phyloP scores from a whole-genome alignment of 345 rosid species.

The Abelmoschus esculentus region DNA sequence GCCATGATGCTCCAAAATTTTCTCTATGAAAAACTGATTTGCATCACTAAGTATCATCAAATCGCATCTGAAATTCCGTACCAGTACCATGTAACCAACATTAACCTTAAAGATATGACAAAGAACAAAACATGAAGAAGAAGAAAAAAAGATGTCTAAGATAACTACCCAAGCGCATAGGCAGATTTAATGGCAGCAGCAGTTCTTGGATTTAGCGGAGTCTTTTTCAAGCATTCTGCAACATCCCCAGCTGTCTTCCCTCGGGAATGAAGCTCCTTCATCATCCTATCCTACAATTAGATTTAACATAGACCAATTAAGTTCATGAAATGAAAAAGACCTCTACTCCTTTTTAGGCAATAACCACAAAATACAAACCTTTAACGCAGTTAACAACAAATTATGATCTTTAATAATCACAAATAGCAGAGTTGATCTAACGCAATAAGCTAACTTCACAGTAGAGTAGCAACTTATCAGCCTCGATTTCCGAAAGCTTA shows the following conservation, averaged over 20 bases:
- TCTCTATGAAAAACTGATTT: constrained; percentile 66
- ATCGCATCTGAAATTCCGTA: constrained; percentile 48
- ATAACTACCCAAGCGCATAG: constrained; percentile 43
- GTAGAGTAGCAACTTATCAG: neutral
- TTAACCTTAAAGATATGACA: constrained; percentile 7
- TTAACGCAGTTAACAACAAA: neutral
- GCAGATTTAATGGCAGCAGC: constrained; percentile 50
- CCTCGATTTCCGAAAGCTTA: neutral
- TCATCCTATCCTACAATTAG: constrained; percentile 66
- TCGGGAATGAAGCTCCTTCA: constrained; percentile 67
- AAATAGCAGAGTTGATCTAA: neutral
- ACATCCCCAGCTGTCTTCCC: constrained; percentile 56
- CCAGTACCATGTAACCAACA: constrained; percentile 5
- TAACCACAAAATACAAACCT: neutral
- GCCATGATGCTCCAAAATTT: constrained; percentile 57
- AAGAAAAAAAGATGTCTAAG: neutral
- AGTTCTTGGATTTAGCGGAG: constrained; percentile 39
- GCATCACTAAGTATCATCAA: constrained; percentile 80
- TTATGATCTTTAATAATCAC: neutral
- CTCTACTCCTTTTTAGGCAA: neutral
- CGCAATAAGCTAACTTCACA: neutral
- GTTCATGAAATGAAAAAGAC: neutral
- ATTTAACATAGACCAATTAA: neutral
- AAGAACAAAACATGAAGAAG: neutral
- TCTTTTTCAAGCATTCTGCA: constrained; percentile 44